Evolutionary conservation across 495 filamentous ascomycete species (phyloP).

Genomic region (Annulohypoxylon stygium): DNA sequence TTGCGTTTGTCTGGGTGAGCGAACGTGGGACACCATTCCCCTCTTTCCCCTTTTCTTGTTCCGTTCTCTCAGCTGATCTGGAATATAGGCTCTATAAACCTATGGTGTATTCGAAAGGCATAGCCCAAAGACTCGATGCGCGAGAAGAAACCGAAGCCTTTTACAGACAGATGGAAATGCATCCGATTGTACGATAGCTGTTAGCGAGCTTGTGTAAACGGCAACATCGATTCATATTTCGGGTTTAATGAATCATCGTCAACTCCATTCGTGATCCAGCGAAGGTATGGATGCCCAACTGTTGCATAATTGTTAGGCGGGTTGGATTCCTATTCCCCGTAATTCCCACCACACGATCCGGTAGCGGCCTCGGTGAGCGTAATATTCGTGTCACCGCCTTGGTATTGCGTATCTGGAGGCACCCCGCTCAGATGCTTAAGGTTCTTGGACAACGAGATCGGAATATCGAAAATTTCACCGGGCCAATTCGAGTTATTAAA

Average conservation of each 20-base stretch:
- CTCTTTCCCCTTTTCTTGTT: background rate
- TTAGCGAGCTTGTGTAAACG: slow-evolving; percentile 29
- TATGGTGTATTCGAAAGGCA: slow-evolving; percentile 68
- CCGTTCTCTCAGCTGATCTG: slow-evolving; percentile 13
- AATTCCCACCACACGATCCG: slow-evolving; percentile 12
- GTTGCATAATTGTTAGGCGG: background rate
- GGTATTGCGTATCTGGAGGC: background rate
- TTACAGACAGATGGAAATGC: slow-evolving; percentile 67
- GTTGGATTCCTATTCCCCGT: slow-evolving; percentile 3
- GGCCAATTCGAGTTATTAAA: background rate
- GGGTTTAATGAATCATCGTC: background rate
- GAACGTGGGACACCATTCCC: background rate
- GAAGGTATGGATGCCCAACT: background rate
- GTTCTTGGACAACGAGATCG: slow-evolving; percentile 24
- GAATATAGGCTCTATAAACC: slow-evolving; percentile 69
- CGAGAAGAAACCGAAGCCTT: slow-evolving; percentile 63
- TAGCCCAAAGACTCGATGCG: slow-evolving; percentile 63
- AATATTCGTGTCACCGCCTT: slow-evolving; percentile 5
- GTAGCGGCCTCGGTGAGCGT: background rate
- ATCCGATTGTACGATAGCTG: slow-evolving; percentile 62
- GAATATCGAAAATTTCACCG: background rate
- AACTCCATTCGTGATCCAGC: background rate
- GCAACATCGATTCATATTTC: background rate
- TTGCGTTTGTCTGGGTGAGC: slow-evolving; percentile 68
- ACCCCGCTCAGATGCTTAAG: slow-evolving; percentile 11